phyloP scores from a whole-genome alignment of 768 basidiomycete genomes.

The Lactarius vividus region DNA sequence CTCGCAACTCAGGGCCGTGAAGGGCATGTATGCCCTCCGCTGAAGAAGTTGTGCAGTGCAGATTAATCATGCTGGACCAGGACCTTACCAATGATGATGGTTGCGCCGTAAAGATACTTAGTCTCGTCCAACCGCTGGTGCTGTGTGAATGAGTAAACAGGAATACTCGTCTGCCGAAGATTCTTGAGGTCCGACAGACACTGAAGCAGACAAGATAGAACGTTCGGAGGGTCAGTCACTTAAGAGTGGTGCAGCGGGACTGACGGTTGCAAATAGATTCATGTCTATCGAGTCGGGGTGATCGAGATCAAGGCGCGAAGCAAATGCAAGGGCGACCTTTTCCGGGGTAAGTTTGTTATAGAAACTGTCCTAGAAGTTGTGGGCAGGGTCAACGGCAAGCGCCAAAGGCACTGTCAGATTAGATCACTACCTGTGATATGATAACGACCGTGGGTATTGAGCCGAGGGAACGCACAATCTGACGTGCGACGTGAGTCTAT shows the following conservation, averaged over 20 bases:
- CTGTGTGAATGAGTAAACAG: constrained; percentile 89
- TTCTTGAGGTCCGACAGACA: constrained; percentile 84
- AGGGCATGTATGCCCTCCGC: constrained; percentile 93
- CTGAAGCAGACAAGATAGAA: constrained; percentile 37
- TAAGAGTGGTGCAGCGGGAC: constrained; percentile 31
- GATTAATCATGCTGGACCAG: neutral
- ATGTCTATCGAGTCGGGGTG: constrained; percentile 93
- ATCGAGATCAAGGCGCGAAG: constrained; percentile 81
- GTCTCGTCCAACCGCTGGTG: constrained; percentile 80
- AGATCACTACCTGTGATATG: constrained; percentile 65
- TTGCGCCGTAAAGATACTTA: constrained; percentile 90
- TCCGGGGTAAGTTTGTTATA: constrained; percentile 80
- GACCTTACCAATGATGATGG: constrained; percentile 75
- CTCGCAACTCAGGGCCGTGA: constrained; percentile 72
- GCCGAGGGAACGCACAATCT: constrained; percentile 78
- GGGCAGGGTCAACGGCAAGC: neutral
- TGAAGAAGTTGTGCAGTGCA: constrained; percentile 31
- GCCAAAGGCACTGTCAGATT: neutral
- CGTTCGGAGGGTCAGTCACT: neutral
- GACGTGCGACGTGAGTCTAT: constrained; percentile 82
- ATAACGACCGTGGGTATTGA: constrained; percentile 88
- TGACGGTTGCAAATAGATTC: constrained; percentile 74
- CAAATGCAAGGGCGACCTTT: constrained; percentile 79
- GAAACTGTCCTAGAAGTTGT: constrained; percentile 76
- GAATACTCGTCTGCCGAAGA: constrained; percentile 83